Conservation (phyloP, 805 yeast genomes). For the Ogataea pilisensis region DNA sequence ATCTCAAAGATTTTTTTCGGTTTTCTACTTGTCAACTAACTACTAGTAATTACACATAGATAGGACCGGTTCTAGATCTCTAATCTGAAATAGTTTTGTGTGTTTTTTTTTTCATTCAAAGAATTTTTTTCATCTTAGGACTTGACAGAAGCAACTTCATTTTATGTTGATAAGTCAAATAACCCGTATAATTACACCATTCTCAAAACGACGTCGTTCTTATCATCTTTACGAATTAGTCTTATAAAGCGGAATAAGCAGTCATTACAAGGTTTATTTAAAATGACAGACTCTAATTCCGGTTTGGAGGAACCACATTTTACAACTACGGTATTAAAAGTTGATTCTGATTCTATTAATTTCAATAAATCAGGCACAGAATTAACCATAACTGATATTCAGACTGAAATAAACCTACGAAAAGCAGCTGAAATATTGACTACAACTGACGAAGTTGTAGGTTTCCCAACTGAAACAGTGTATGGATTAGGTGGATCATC, state of each 20-base stretch:
- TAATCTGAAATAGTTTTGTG: too few relatives aligned
- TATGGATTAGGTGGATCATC: conserved; percentile 94
- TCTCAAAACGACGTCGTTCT: not conserved
- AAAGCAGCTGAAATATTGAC: conserved; percentile 57
- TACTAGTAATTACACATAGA: too few relatives aligned
- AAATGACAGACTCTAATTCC: not conserved
- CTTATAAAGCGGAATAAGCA: not conserved
- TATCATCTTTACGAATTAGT: not conserved
- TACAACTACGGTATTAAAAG: conserved; percentile 47
- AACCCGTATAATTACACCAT: not conserved
- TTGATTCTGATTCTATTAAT: conserved; percentile 46
- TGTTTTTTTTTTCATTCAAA: not conserved
- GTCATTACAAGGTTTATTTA: not conserved
- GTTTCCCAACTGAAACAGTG: conserved; percentile 96
- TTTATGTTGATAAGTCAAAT: too few relatives aligned
- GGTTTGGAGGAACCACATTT: not conserved
- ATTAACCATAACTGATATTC: conserved; percentile 41
- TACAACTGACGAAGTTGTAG: conserved; percentile 60
- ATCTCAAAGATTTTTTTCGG: not conserved
- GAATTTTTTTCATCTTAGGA: too few relatives aligned
- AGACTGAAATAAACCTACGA: conserved; percentile 45
- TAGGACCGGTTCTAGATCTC: too few relatives aligned
- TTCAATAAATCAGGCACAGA: conserved; percentile 41
- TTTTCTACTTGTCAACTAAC: not conserved
- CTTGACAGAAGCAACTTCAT: too few relatives aligned